phyloP scores from a whole-genome alignment of 805 yeast genomes.

The Yamadazyma tumulicola region DNA sequence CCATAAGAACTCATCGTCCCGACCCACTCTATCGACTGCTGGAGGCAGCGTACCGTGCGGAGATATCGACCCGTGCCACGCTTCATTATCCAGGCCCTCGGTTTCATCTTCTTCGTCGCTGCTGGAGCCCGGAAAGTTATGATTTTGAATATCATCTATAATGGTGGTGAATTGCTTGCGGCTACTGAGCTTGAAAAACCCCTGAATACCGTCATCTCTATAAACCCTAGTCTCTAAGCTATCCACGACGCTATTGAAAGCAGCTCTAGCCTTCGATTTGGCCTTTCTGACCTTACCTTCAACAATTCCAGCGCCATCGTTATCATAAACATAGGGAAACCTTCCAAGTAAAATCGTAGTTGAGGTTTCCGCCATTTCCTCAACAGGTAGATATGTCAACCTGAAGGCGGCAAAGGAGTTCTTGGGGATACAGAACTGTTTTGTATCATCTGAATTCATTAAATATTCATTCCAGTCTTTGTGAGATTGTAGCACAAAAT shows the following conservation, averaged over 20 bases:
- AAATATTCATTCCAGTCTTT: neutral
- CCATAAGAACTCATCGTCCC: too few species aligned
- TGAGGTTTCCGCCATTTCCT: conserved; percentile 47
- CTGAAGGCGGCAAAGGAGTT: conserved; percentile 61
- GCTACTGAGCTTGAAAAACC: too few species aligned
- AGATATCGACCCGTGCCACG: too few species aligned
- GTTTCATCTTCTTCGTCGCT: too few species aligned
- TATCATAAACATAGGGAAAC: conserved; percentile 56
- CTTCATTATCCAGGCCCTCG: too few species aligned
- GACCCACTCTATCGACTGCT: too few species aligned
- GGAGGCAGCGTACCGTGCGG: too few species aligned
- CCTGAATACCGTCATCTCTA: neutral
- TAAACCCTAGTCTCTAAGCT: neutral
- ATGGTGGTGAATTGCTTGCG: too few species aligned
- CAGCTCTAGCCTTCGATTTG: conserved; percentile 12
- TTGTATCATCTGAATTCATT: neutral
- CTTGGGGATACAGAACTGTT: conserved; percentile 33
- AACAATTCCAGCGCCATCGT: conserved; percentile 26
- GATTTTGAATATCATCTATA: too few species aligned
- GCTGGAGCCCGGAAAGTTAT: too few species aligned
- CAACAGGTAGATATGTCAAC: conserved; percentile 48
- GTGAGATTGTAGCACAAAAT: neutral
- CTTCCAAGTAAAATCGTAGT: conserved; percentile 52
- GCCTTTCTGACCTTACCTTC: conserved; percentile 12
- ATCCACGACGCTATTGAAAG: conserved; percentile 7